Evolutionary conservation across 148 eudicot genomes (phyloP).

Genomic region (Rhododendron ovatum): DNA sequence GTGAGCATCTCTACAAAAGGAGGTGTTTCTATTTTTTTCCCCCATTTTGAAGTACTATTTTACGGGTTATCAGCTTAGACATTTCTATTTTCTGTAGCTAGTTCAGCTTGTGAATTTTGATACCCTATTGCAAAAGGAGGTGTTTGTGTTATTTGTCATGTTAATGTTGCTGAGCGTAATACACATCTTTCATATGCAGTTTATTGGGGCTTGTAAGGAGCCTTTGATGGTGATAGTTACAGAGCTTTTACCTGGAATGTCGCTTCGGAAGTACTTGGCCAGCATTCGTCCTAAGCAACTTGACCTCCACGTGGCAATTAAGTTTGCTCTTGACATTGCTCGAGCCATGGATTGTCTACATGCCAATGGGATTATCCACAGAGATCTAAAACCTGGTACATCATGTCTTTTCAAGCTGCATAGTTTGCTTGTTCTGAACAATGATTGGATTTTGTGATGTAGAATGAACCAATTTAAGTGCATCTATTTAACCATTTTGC

Average conservation of each 20-base stretch:
- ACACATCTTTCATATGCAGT: constrained; percentile 47
- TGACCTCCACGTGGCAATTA: constrained; percentile 60
- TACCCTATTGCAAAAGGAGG: not conserved
- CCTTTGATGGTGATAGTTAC: constrained; percentile 96
- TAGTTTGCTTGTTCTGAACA: constrained; percentile 1
- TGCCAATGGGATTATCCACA: constrained; percentile 92
- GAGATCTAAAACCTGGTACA: constrained; percentile 96
- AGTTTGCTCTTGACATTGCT: constrained; percentile 84
- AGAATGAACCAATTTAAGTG: not conserved
- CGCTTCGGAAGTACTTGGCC: constrained; percentile 71
- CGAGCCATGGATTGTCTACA: constrained; percentile 89
- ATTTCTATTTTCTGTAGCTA: not conserved
- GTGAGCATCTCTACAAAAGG: constrained; percentile 23
- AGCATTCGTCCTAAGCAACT: constrained; percentile 72
- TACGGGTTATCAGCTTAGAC: not conserved
- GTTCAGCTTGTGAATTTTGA: not conserved
- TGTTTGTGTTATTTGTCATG: not conserved
- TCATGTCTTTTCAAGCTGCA: constrained; percentile 21
- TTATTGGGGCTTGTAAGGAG: constrained; percentile 97
- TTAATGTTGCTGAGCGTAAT: not conserved
- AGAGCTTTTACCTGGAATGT: constrained; percentile 82
- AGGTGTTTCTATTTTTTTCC: not conserved
- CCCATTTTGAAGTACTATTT: not conserved
- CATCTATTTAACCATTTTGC: not conserved
- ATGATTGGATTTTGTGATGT: constrained; percentile 4